Conservation (phyloP, 192 early-diverging fungal genomes). For the Coemansia sp. region DNA sequence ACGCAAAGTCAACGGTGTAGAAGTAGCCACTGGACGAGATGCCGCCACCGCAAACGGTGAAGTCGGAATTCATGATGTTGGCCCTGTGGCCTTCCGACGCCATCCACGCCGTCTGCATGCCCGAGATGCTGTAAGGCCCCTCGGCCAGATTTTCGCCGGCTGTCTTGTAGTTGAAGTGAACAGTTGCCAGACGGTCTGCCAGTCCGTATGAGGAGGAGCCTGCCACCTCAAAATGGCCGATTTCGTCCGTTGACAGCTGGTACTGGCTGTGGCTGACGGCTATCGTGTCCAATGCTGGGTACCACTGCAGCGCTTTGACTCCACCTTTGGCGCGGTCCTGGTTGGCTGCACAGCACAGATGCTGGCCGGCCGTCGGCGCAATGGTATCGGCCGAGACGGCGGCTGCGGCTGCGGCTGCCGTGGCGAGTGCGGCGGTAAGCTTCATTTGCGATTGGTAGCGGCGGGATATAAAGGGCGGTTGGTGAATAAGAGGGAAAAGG, state of each 20-base stretch:
- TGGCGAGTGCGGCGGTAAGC: conserved; percentile 10
- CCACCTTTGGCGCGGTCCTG: conserved; percentile 17
- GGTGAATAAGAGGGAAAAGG: conserved; percentile 6
- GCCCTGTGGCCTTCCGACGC: conserved; percentile 45
- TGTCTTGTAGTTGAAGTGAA: conserved; percentile 22
- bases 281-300: conserved; percentile 20
- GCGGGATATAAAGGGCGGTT: neutral
- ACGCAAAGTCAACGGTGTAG: conserved; percentile 43
- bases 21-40: conserved; percentile 9
- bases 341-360: conserved; percentile 54
- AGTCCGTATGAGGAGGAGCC: conserved; percentile 14
- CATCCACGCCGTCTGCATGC: conserved; percentile 51
- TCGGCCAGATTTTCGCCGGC: conserved; percentile 50
- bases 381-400: conserved; percentile 15
- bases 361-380: conserved; percentile 27
- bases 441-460: conserved; percentile 33
- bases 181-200: conserved; percentile 17
- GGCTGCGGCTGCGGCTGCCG: conserved; percentile 24
- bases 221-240: conserved; percentile 24
- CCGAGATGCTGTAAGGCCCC: conserved; percentile 15
- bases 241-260: conserved; percentile 10
- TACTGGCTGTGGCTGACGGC: conserved; percentile 33
- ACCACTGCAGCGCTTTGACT: conserved; percentile 30
- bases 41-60: conserved; percentile 56
- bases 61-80: conserved; percentile 50